Base-by-base conservation (phyloP, 2,329 filamentous ascomycete species). In the Alternaria consortialis region DNA sequence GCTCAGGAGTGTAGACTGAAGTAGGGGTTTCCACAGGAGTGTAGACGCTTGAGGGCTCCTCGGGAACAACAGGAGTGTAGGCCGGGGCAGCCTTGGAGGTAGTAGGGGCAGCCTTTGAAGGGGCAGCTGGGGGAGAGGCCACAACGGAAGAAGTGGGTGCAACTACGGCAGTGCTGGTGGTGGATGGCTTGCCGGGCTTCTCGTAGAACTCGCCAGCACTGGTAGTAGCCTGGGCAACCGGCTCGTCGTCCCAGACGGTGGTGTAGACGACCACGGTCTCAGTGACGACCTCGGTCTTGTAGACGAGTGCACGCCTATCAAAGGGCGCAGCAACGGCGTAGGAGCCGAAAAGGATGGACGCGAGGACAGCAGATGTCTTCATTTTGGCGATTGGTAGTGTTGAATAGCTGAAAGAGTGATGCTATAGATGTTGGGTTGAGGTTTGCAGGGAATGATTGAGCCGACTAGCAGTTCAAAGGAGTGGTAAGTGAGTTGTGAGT, bases 321-420 rank as follows among this genome's bases (percentile, higher is more conserved):
- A 77, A 50, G 32, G 75, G 75, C 17, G 71, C 70, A 52, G 77
- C 76, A 50, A 66, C 72, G 67, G 73, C 76, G 44, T 75, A 62
- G 53, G 73, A 67, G 72, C 73, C 71, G 68, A 78, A 74, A 53
- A 78, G 69, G 56, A 72, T 62, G 50, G 76, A 75, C 54, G 72
- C 72, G 67, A 79, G 65, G 62, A 77, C 65, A 67, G 67, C 67
- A 55, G 73, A 74, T 61, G 73, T 69, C 76, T 78, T 79, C 77
- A 79, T 79, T 55, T 62, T 62, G 66, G 40, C 52, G 60, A 46
- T 63, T 51, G 68, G 61, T 53, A 39, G 31, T 53, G 42, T 48
- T 60, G 25, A 43, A 36, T 57, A 27, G 60, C 63, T 58, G 59
- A 66, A 59, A 46, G 54, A 56, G 53, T 63, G 61, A 53, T 68